phyloP scores from a whole-genome alignment of 2,329 filamentous ascomycete genomes.

The Saccharata proteae region DNA sequence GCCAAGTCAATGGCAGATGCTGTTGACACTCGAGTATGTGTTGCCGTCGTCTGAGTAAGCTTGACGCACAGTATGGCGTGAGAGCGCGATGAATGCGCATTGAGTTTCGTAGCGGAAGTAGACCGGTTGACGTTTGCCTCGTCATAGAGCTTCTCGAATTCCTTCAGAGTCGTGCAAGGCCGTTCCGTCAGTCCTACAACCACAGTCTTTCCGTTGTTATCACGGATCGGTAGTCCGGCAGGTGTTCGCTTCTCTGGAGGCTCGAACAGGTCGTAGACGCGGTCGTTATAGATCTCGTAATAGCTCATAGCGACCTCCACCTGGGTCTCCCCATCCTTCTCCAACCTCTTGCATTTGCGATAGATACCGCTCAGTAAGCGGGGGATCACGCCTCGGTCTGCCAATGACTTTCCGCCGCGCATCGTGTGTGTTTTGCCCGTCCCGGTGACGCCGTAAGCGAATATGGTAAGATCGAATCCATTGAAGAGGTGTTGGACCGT shows the following conservation, averaged over 20 bases:
- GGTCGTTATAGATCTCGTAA: slow-evolving; percentile 96
- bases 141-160: slow-evolving; percentile 83
- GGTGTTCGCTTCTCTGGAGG: slow-evolving; percentile 74
- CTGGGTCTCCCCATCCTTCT: slow-evolving; percentile 63
- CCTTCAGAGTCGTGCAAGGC: slow-evolving; percentile 70
- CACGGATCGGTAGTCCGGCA: slow-evolving; percentile 67
- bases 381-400: slow-evolving; percentile 79
- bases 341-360: slow-evolving; percentile 70
- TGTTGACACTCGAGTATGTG: slow-evolving; percentile 58
- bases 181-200: slow-evolving; percentile 79
- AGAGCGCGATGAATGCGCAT: slow-evolving; percentile 78
- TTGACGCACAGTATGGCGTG: slow-evolving; percentile 89
- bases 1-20: slow-evolving; percentile 91
- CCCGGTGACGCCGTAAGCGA: slow-evolving; percentile 86
- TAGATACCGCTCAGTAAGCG: slow-evolving; percentile 76
- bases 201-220: slow-evolving; percentile 76
- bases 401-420: slow-evolving; percentile 77
- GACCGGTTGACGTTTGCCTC: slow-evolving; percentile 85
- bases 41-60: slow-evolving; percentile 62
- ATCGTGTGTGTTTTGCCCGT: slow-evolving; percentile 95
- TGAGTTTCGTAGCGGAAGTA: slow-evolving; percentile 83
- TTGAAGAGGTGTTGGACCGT: slow-evolving; percentile 86
- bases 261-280: slow-evolving; percentile 84
- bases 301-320: slow-evolving; percentile 74
- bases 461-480: slow-evolving; percentile 78